These are phyloP conservation scores for Lyophyllum decastes DNA, from an alignment of 768 basidiomycete genomes.

Conservation along the genomic window DNA sequence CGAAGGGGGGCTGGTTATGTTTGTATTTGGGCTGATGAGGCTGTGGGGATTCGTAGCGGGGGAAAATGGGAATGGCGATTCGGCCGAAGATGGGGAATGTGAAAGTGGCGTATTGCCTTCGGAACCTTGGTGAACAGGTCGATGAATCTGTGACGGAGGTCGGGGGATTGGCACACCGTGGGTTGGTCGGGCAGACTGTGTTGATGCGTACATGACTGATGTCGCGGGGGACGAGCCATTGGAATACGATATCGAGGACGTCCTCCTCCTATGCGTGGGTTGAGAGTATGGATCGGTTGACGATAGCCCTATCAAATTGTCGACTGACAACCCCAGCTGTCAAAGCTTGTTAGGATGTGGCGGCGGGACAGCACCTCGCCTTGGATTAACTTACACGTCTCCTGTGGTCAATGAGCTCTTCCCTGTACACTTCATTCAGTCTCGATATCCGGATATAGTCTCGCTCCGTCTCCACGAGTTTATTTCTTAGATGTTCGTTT, in stretches of 20 bases:
- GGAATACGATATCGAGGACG: slow-evolving; percentile 38
- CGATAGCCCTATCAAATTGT: slow-evolving; percentile 74
- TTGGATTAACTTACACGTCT: slow-evolving; percentile 57
- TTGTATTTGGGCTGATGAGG: slow-evolving; percentile 59
- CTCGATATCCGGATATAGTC: slow-evolving; percentile 74
- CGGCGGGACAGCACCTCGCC: slow-evolving; percentile 3
- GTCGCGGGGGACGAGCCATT: slow-evolving; percentile 48
- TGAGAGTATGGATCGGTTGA: slow-evolving; percentile 70
- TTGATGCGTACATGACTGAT: slow-evolving; percentile 39
- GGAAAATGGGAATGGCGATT: slow-evolving; percentile 71
- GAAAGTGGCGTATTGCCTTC: slow-evolving; percentile 64
- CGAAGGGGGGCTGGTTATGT: slow-evolving; percentile 74
- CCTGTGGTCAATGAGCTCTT: slow-evolving; percentile 80
- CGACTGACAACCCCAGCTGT: slow-evolving; percentile 75
- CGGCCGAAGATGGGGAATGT: slow-evolving; percentile 64
- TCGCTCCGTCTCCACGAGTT: slow-evolving; percentile 73
- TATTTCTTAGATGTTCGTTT: slow-evolving; percentile 71
- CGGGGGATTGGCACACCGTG: slow-evolving; percentile 78
- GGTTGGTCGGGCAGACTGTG: slow-evolving; percentile 34
- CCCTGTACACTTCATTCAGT: slow-evolving; percentile 82
- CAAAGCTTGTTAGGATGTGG: slow-evolving; percentile 8
- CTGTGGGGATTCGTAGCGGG: slow-evolving; percentile 56
- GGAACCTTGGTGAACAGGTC: slow-evolving; percentile 48
- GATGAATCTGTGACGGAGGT: slow-evolving; percentile 61
- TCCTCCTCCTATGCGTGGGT: slow-evolving; percentile 65